phyloP scores from a whole-genome alignment of 306 rosid genomes.

The Cyamopsis tetragonoloba region DNA sequence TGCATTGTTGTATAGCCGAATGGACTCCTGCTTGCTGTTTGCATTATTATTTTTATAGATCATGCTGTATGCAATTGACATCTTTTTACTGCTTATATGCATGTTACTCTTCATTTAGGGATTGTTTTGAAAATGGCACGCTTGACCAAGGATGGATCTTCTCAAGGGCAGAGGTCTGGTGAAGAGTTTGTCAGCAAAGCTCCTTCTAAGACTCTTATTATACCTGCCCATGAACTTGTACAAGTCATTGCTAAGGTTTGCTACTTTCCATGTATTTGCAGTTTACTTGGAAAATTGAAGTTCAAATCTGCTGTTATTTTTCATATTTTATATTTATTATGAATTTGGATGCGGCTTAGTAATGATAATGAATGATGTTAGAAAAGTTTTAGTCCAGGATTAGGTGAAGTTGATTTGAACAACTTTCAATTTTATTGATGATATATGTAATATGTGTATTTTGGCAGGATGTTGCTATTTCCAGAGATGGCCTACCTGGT shows the following conservation, averaged over 20 bases:
- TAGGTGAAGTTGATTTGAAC: slow-evolving; percentile 11
- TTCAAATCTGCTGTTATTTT: background rate
- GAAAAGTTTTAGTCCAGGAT: background rate
- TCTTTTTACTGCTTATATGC: background rate
- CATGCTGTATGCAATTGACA: slow-evolving; percentile 8
- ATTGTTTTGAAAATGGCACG: slow-evolving; percentile 81
- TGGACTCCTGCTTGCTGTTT: slow-evolving; percentile 13
- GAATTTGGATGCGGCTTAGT: background rate
- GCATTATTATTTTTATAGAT: slow-evolving; percentile 2
- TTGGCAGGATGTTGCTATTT: slow-evolving; percentile 68
- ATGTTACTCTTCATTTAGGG: slow-evolving; percentile 47
- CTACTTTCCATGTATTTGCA: slow-evolving; percentile 27
- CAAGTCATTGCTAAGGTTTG: slow-evolving; percentile 90
- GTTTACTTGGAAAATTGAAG: slow-evolving; percentile 1
- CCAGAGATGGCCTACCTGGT: slow-evolving; percentile 48
- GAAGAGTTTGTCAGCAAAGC: slow-evolving; percentile 60
- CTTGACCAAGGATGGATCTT: slow-evolving; percentile 67
- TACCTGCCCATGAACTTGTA: slow-evolving; percentile 79
- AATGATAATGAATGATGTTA: background rate
- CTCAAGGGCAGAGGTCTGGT: slow-evolving; percentile 59
- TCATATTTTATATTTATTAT: too few species aligned
- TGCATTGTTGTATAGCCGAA: slow-evolving; percentile 10
- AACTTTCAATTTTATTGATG: slow-evolving; percentile 9
- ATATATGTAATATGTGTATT: slow-evolving; percentile 25
- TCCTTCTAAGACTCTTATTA: slow-evolving; percentile 61